A percentile compares a stretch with the other conserved stretches of the same genome.
These are phyloP conservation scores for Acacia pycnantha DNA, from an alignment of 331 rosid species.

Conservation along the genomic window DNA sequence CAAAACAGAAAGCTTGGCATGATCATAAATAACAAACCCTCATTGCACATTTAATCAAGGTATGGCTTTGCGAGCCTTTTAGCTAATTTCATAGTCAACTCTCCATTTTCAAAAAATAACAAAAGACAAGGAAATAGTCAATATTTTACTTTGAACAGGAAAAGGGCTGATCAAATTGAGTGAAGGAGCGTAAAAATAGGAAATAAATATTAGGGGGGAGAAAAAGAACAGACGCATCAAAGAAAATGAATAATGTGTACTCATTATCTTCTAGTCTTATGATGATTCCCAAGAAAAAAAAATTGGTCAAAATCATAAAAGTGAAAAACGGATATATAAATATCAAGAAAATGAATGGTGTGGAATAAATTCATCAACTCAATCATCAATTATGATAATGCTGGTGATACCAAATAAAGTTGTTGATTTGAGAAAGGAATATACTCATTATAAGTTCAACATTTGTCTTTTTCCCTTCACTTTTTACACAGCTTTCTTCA, in stretches of 20 bases:
- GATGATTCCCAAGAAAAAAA: background rate
- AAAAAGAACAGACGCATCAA: too few relatives aligned
- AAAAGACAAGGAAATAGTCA: background rate
- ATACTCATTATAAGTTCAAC: background rate
- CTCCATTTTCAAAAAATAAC: background rate
- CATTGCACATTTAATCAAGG: too few relatives aligned
- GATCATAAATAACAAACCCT: too few relatives aligned
- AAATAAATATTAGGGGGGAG: too few relatives aligned
- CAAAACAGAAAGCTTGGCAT: background rate
- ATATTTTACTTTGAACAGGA: background rate
- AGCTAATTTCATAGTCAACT: background rate
- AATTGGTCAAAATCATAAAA: background rate
- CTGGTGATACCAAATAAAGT: background rate
- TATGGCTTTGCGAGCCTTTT: background rate
- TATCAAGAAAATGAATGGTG: background rate
- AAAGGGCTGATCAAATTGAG: background rate
- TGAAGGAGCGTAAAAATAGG: too few relatives aligned
- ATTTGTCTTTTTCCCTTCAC: background rate
- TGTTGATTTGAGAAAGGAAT: background rate
- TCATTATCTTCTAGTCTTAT: too few relatives aligned
- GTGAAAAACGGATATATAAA: background rate
- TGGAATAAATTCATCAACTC: background rate
- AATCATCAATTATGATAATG: background rate
- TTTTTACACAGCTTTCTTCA: constrained; percentile 17
- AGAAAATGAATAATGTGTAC: too few relatives aligned